These are phyloP conservation scores for Auriscalpium microsporum DNA, from an alignment of 768 basidiomycete genomes.

Conservation along the genomic window DNA sequence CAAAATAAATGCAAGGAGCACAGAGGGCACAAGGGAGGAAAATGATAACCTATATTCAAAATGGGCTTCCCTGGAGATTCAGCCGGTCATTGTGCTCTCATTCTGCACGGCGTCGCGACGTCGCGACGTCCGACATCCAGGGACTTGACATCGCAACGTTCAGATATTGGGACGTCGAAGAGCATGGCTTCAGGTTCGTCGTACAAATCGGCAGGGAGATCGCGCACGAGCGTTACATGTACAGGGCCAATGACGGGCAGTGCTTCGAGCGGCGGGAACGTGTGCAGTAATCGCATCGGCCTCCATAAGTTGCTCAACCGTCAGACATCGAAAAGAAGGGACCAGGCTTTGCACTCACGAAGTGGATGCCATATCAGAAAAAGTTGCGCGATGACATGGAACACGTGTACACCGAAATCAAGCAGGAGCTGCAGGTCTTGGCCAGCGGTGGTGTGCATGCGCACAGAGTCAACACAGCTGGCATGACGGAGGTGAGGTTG, in stretches of 20 bases:
- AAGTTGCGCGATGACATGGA: constrained; percentile 95
- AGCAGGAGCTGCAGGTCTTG: constrained; percentile 88
- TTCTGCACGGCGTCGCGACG: no score
- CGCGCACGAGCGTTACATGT: constrained; percentile 87
- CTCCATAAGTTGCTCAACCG: constrained; percentile 30
- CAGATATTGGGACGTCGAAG: no score
- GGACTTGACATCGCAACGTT: no score
- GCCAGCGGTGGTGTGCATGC: constrained; percentile 92
- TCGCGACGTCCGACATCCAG: no score
- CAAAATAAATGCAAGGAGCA: no score
- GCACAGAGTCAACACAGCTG: constrained; percentile 90
- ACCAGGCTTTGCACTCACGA: constrained; percentile 45
- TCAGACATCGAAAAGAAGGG: not conserved
- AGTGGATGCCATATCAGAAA: constrained; percentile 78
- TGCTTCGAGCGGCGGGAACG: constrained; percentile 88
- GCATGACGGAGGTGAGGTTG: not conserved
- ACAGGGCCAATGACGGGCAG: constrained; percentile 85
- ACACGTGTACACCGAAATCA: constrained; percentile 91
- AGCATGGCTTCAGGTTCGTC: constrained; percentile 86
- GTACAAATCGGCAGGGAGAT: constrained; percentile 79
- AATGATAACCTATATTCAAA: no score
- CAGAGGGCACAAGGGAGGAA: no score
- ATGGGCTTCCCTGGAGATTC: no score
- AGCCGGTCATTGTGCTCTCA: no score
- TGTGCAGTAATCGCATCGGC: constrained; percentile 90